Percentiles rank a stretch among this genome's conserved stretches.
Conservation (phyloP, 371 early-diverging fungal species). For the Entomophthora muscae region DNA sequence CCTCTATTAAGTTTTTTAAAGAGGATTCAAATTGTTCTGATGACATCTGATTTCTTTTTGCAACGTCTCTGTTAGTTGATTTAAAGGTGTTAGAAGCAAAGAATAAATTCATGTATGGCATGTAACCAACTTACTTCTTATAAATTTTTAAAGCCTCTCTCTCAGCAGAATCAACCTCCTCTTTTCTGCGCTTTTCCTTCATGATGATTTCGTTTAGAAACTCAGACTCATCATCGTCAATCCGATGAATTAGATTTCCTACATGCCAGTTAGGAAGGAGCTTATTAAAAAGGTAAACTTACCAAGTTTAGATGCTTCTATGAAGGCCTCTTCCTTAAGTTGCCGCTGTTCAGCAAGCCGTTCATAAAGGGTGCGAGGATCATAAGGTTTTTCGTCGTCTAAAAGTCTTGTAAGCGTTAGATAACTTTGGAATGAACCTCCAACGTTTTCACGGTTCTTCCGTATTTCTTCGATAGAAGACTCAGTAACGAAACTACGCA, state of each 20-base stretch:
- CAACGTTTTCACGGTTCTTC: not conserved
- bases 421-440: not conserved
- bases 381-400: not conserved
- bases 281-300: not conserved
- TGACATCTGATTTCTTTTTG: not conserved
- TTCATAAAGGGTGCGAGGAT: conserved; percentile 8
- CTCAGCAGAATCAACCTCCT: not conserved
- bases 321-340: conserved; percentile 4
- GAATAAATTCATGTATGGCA: not conserved
- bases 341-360: conserved; percentile 4
- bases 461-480: not conserved
- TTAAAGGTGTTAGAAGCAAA: not conserved
- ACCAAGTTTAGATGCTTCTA: conserved; percentile 7
- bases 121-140: conserved; percentile 1
- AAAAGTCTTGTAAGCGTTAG: not conserved
- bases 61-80: not conserved
- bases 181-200: conserved; percentile 1
- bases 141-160: not conserved
- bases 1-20: not conserved
- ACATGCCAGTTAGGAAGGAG: not conserved
- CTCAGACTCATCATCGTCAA: conserved; percentile 11
- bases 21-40: not conserved
- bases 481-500: not conserved
- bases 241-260: conserved; percentile 10
- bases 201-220: conserved; percentile 1